A percentile compares a stretch with the other conserved stretches of the same genome.
Evolutionary conservation across 495 filamentous ascomycete species (phyloP).

Genomic region (Lophium mytilinum): DNA sequence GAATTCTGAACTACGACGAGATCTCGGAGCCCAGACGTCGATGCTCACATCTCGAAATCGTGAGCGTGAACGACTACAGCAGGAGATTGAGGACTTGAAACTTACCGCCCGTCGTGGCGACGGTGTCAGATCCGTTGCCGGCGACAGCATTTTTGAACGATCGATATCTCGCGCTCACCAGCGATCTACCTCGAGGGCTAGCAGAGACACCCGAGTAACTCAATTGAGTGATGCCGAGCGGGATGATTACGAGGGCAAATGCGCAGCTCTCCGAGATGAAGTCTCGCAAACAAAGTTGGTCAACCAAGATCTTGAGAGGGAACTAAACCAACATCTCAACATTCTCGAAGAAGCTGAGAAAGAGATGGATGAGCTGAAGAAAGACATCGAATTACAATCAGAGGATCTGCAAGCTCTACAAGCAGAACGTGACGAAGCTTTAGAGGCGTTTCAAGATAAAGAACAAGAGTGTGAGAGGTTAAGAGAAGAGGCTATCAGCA

Average conservation of each 20-base stretch:
- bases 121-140: conserved; percentile 54
- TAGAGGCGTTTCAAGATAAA: conserved; percentile 67
- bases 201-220: conserved; percentile 60
- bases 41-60: conserved; percentile 96
- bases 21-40: conserved; percentile 90
- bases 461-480: conserved; percentile 74
- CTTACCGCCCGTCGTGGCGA: conserved; percentile 67
- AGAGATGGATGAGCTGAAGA: conserved; percentile 29
- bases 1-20: conserved; percentile 83
- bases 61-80: conserved; percentile 88
- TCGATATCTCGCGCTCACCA: conserved; percentile 80
- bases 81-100: conserved; percentile 95
- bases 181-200: conserved; percentile 62
- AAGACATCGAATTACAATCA: conserved; percentile 28
- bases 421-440: conserved; percentile 76
- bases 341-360: conserved; percentile 31
- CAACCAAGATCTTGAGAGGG: conserved; percentile 46
- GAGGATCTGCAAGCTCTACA: conserved; percentile 75
- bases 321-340: conserved; percentile 35
- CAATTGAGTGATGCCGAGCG: conserved; percentile 70
- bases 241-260: conserved; percentile 75
- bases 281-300: conserved; percentile 75
- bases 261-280: conserved; percentile 76
- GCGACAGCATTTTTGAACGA: conserved; percentile 87
- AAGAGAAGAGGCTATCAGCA: conserved; percentile 69